A percentile compares a stretch with the other conserved stretches of the same genome.
Evolutionary conservation across 2,329 filamentous ascomycete species (phyloP).

Genomic region (Cryphonectria radicalis): DNA sequence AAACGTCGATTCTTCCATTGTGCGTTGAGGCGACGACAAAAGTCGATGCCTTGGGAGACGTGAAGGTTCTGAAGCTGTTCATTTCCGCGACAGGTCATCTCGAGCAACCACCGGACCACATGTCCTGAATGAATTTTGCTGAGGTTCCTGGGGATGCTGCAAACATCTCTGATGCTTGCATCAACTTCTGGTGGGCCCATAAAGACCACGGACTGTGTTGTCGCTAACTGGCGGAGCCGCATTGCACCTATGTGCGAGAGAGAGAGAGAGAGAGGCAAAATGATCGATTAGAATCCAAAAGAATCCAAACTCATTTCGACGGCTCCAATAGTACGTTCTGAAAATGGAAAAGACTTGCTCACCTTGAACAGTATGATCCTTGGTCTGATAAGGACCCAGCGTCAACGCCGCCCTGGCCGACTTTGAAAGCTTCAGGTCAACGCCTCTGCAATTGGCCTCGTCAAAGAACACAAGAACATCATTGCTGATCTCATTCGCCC

Average conservation of each 20-base stretch:
- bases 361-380: slow-evolving; percentile 66
- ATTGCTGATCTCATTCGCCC: slow-evolving; percentile 53
- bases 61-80: slow-evolving; percentile 64
- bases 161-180: slow-evolving; percentile 59
- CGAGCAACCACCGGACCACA: slow-evolving; percentile 62
- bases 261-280: too few relatives aligned
- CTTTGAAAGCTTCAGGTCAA: slow-evolving; percentile 59
- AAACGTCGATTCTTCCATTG: slow-evolving; percentile 47
- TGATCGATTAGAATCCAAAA: background rate
- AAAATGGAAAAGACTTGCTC: slow-evolving; percentile 26
- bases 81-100: slow-evolving; percentile 64
- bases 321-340: background rate
- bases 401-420: slow-evolving; percentile 57
- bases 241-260: slow-evolving; percentile 57
- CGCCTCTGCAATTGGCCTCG: slow-evolving; percentile 64
- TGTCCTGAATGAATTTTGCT: slow-evolving; percentile 45
- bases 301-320: background rate
- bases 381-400: slow-evolving; percentile 59
- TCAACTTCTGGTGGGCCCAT: slow-evolving; percentile 65
- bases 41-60: slow-evolving; percentile 63
- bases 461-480: slow-evolving; percentile 62
- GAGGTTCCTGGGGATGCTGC: slow-evolving; percentile 34
- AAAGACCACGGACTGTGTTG: slow-evolving; percentile 60
- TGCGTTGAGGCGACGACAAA: slow-evolving; percentile 59
- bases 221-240: slow-evolving; percentile 62